Conservation (phyloP, 2,329 filamentous ascomycete genomes). For the Cladorrhinum sp. region DNA sequence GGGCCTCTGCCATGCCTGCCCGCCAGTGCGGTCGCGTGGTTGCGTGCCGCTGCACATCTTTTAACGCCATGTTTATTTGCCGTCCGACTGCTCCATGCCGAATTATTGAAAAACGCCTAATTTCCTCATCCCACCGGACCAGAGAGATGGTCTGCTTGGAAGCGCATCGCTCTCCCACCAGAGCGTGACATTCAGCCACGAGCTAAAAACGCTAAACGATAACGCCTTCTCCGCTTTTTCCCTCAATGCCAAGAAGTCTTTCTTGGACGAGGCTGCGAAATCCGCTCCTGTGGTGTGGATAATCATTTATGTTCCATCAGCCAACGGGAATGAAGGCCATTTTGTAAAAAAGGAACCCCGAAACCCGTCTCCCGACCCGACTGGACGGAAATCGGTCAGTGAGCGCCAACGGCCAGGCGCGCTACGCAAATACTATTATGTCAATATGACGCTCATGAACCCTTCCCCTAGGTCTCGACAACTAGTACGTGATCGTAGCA, state of each 20-base stretch:
- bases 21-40: background rate
- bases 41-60: background rate
- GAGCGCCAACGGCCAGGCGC: background rate
- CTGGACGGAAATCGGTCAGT: background rate
- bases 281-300: background rate
- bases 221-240: background rate
- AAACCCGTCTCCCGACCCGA: background rate
- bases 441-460: background rate
- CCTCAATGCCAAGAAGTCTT: conserved; percentile 1
- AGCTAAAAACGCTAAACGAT: background rate
- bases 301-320: background rate
- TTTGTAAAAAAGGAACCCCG: background rate
- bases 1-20: conserved; percentile 7
- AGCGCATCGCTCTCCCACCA: background rate
- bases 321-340: background rate
- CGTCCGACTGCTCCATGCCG: background rate
- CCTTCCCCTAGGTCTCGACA: background rate
- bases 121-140: conserved; percentile 8
- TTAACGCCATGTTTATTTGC: background rate
- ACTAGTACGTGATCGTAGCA: background rate
- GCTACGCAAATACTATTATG: background rate
- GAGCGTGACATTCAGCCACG: background rate
- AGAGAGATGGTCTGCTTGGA: background rate
- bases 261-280: background rate
- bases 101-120: conserved; percentile 11